Evolutionary conservation across 2,329 filamentous ascomycete species (phyloP).

Genomic region (Fusarium redolens): DNA sequence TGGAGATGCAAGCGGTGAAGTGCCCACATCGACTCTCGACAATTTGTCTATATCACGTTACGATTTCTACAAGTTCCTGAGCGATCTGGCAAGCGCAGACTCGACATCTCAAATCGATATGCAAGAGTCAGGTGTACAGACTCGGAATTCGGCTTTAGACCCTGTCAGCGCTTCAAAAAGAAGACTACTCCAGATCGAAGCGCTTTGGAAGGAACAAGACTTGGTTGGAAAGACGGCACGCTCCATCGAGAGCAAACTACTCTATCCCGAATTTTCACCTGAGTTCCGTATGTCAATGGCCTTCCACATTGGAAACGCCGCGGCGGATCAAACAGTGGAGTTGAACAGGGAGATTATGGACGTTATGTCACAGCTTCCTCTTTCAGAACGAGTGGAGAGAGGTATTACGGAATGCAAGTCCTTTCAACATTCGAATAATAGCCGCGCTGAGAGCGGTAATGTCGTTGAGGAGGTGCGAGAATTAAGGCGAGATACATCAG

Average conservation of each 20-base stretch:
- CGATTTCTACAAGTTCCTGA: conserved; percentile 40
- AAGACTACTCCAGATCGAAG: conserved; percentile 50
- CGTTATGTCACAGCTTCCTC: conserved; percentile 13
- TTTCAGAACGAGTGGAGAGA: conserved; percentile 1
- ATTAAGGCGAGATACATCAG: background rate
- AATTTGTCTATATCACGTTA: conserved; percentile 44
- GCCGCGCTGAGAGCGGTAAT: background rate
- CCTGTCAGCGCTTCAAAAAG: conserved; percentile 33
- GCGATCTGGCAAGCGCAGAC: conserved; percentile 32
- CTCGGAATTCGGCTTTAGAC: background rate
- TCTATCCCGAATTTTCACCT: conserved; percentile 46
- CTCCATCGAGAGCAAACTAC: conserved; percentile 52
- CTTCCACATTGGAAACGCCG: conserved; percentile 40
- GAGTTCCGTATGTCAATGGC: conserved; percentile 48
- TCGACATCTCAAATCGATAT: conserved; percentile 13
- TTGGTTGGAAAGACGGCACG: conserved; percentile 44
- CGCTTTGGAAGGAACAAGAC: conserved; percentile 49
- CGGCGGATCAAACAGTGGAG: conserved; percentile 34
- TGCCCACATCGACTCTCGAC: conserved; percentile 29
- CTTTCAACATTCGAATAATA: conserved; percentile 7
- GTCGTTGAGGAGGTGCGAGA: background rate
- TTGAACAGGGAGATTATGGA: conserved; percentile 40
- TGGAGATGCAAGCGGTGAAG: background rate
- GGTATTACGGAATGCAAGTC: conserved; percentile 20
- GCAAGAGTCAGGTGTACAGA: background rate